Conservation (phyloP, 257 asterid species). For the Solanum tacnaense region DNA sequence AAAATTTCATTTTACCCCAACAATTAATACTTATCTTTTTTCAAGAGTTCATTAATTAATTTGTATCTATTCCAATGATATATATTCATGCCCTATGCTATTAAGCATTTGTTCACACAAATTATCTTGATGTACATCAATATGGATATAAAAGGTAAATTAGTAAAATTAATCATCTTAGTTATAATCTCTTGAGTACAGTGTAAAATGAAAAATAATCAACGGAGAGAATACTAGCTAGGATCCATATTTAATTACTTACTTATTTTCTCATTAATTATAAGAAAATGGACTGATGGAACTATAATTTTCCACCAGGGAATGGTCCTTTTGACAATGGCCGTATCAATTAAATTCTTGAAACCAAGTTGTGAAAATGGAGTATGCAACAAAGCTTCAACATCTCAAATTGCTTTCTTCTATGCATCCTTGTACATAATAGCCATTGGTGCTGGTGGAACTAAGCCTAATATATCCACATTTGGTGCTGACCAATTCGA, state of each 20-base stretch:
- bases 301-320: constrained; percentile 32
- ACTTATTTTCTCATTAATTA: neutral
- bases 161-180: too few species aligned
- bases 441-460: constrained; percentile 85
- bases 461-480: constrained; percentile 85
- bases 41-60: neutral
- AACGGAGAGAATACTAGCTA: neutral
- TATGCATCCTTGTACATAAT: constrained; percentile 68
- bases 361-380: constrained; percentile 58
- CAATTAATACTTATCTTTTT: neutral
- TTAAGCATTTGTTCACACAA: neutral
- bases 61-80: too few species aligned
- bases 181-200: neutral
- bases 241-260: too few species aligned
- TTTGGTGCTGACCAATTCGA: constrained; percentile 93
- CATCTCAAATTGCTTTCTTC: constrained; percentile 53
- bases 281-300: neutral
- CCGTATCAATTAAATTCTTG: constrained; percentile 52
- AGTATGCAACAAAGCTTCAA: constrained; percentile 56
- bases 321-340: constrained; percentile 65
- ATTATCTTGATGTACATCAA: too few species aligned
- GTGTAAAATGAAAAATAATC: too few species aligned
- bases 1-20: neutral
- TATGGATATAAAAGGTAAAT: neutral
- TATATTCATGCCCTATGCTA: neutral